Percentiles rank a stretch among this genome's conserved stretches.
Conservation (phyloP, 192 early-diverging fungal species). For the Backusella sp. region DNA sequence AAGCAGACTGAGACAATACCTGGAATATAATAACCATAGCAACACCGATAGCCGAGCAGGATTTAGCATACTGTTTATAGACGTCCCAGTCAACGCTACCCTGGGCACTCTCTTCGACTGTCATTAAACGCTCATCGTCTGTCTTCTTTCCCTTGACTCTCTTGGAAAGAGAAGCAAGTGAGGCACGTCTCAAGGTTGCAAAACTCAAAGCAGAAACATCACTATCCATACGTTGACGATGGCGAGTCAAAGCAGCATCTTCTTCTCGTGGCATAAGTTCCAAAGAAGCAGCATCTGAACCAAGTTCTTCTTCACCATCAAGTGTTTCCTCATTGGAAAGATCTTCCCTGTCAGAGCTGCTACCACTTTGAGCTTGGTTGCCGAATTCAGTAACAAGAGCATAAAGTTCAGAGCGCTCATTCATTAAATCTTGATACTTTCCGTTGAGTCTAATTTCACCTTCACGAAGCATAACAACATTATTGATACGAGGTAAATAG, state of each 20-base stretch:
- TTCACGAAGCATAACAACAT: conserved; percentile 70
- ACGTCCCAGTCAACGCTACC: conserved; percentile 82
- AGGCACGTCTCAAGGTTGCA: conserved; percentile 54
- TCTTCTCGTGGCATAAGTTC: conserved; percentile 32
- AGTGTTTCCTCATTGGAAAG: conserved; percentile 18
- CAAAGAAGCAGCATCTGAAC: neutral
- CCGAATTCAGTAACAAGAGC: conserved; percentile 76
- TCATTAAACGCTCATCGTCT: conserved; percentile 56
- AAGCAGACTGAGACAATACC: conserved; percentile 53
- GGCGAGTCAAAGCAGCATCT: conserved; percentile 19
- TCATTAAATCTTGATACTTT: conserved; percentile 64
- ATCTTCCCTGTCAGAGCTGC: conserved; percentile 23
- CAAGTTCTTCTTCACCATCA: conserved; percentile 9
- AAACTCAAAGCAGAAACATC: conserved; percentile 29
- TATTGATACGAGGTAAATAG: conserved; percentile 65
- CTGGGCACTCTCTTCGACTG: conserved; percentile 78
- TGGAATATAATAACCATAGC: conserved; percentile 57
- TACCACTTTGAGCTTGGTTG: conserved; percentile 31
- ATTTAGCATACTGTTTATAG: conserved; percentile 78
- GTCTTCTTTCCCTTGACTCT: conserved; percentile 6
- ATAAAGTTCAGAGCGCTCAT: conserved; percentile 55
- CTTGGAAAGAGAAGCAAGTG: conserved; percentile 44
- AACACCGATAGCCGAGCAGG: conserved; percentile 65
- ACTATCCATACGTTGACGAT: conserved; percentile 6
- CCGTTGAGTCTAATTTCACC: conserved; percentile 73